A percentile compares a stretch with the other conserved stretches of the same genome.
phyloP scores from a whole-genome alignment of 2,329 filamentous ascomycete genomes.

The Pseudomassariella vexata region DNA sequence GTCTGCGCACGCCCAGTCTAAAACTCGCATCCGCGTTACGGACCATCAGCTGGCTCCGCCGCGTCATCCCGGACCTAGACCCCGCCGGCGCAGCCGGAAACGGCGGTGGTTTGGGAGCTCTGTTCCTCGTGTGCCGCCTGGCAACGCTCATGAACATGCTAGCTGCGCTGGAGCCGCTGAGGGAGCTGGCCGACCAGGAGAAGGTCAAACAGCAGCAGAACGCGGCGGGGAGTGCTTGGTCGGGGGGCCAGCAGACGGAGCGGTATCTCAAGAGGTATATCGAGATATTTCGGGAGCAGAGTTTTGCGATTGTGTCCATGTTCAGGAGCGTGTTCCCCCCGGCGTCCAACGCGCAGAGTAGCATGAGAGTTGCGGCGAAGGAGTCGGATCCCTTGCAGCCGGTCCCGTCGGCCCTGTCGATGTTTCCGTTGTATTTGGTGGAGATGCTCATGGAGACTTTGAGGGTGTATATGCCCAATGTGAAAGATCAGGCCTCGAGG shows the following conservation, averaged over 20 bases:
- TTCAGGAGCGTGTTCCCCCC: conserved; percentile 86
- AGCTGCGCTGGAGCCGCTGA: conserved; percentile 76
- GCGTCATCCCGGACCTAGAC: conserved; percentile 77
- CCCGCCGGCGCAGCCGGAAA: conserved; percentile 22
- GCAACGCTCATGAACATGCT: conserved; percentile 75
- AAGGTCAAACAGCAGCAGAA: conserved; percentile 40
- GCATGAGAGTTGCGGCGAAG: conserved; percentile 9
- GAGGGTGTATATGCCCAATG: conserved; percentile 69
- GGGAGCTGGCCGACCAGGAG: conserved; percentile 87
- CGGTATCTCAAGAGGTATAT: conserved; percentile 92
- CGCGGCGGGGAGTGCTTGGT: conserved; percentile 41
- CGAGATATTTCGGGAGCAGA: conserved; percentile 96
- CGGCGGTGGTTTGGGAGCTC: conserved; percentile 68
- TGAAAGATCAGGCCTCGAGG: conserved; percentile 71
- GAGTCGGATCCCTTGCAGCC: conserved; percentile 42
- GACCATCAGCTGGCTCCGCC: conserved; percentile 83
- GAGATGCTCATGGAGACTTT: conserved; percentile 75
- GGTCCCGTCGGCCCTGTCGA: conserved; percentile 71
- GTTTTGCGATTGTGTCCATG: conserved; percentile 91
- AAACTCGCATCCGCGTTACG: conserved; percentile 88
- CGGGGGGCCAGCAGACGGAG: conserved; percentile 84
- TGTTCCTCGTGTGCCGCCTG: conserved; percentile 84
- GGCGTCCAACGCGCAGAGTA: conserved; percentile 31
- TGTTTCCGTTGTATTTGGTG: conserved; percentile 79
- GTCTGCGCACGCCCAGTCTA: conserved; percentile 69